Base-by-base conservation (phyloP, 768 basidiomycete species). In the Boletus reticulatus region DNA sequence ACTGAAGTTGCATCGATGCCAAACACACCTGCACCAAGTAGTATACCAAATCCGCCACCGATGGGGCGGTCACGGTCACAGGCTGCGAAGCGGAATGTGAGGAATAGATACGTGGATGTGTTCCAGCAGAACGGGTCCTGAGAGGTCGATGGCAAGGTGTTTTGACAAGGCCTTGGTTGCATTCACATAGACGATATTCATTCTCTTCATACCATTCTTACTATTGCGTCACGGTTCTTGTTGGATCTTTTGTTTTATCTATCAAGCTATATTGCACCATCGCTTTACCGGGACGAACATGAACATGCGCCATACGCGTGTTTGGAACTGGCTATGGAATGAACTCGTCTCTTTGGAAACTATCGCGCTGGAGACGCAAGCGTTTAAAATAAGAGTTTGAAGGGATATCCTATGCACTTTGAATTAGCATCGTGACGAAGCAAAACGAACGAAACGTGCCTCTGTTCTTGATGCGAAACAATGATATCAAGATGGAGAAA, bases 401-500 rank as follows among this genome's bases (percentile, higher is more conserved):
- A 92, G 34, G 89, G 90, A 70, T 93, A 92, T 34, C 85, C 89
- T 90, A 58, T 14, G 57, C 27, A 17, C 38, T 46, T 47, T 16
- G 14, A 31, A 46, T 50, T 29, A 63, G 46, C 13, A 45, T 56
- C 4, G 34, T 41, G 34, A 42, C 19, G 20, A 19, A 34, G 34
- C n/a, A 17, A 9, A 50, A 38, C 19, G 16, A 43, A 50, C 27
- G 11, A 68, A 16, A 50, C 61, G n/a, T 49, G 91, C 93, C 89
- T 74, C 84, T 80, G 71, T 97, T 96, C 77, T 98, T 98, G 58
- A 94, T 75, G 65, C 84, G 83, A 80, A 98, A 98, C 43, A 98
- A 66, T 29, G 89, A 89, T 36, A 97, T 72, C 38, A 98, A 78
- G 58, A 94, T 78, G 37, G 92, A 93, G 74, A 94, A 97, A 48